Percentiles rank a stretch among this genome's conserved stretches.
phyloP scores from a whole-genome alignment of 116 monocot species.

The Zostera marina region DNA sequence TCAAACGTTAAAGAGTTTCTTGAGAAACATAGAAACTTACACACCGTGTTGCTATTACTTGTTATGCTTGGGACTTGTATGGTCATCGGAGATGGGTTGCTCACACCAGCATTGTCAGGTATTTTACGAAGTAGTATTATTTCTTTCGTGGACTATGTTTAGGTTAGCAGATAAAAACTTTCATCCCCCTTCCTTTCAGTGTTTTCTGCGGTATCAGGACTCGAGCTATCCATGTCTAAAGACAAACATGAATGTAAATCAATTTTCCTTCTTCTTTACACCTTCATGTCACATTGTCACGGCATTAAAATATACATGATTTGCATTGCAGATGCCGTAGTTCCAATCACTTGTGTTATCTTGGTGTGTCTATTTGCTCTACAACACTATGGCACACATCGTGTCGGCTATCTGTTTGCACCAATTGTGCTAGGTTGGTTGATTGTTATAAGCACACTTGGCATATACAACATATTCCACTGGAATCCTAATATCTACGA shows the following conservation, averaged over 20 bases:
- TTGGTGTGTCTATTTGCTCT: slow-evolving; percentile 68
- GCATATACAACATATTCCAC: slow-evolving; percentile 69
- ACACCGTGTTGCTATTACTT: slow-evolving; percentile 49
- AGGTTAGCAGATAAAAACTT: not conserved
- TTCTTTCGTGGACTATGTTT: not conserved
- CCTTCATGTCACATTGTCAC: not conserved
- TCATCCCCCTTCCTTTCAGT: slow-evolving; percentile 18
- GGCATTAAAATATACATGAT: not conserved
- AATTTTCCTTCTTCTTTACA: not conserved
- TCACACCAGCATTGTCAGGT: slow-evolving; percentile 37
- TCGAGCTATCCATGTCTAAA: slow-evolving; percentile 80
- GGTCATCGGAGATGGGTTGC: slow-evolving; percentile 96
- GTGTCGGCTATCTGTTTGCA: slow-evolving; percentile 73
- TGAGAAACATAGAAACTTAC: slow-evolving; percentile 80
- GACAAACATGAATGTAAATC: slow-evolving; percentile 86
- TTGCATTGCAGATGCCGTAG: slow-evolving; percentile 61
- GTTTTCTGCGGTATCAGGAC: slow-evolving; percentile 93
- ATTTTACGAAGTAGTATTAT: not conserved
- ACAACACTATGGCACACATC: slow-evolving; percentile 92
- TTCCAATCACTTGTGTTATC: slow-evolving; percentile 87
- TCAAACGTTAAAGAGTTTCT: slow-evolving; percentile 47
- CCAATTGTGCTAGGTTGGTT: slow-evolving; percentile 77
- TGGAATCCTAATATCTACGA: slow-evolving; percentile 82
- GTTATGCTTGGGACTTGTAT: slow-evolving; percentile 98
- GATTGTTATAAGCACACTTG: slow-evolving; percentile 63